Conservation (phyloP, 495 filamentous ascomycete genomes). For the Rhypophila decipiens region DNA sequence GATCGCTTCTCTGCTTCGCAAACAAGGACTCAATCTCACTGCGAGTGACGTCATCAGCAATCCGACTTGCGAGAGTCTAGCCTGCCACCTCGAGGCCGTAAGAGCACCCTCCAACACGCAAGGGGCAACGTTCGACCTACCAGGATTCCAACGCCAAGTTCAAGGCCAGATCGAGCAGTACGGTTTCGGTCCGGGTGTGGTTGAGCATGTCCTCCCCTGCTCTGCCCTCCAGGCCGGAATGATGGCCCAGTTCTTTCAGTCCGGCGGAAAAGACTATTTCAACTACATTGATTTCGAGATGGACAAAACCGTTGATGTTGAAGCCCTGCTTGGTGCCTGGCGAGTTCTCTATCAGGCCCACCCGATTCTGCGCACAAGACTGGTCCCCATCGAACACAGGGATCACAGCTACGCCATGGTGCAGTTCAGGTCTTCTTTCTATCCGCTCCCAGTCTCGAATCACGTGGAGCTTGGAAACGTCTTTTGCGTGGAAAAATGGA, state of each 20-base stretch:
- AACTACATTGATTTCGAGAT: conserved; percentile 51
- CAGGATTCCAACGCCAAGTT: conserved; percentile 26
- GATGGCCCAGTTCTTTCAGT: conserved; percentile 53
- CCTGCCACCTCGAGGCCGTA: conserved; percentile 3
- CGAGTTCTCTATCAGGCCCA: conserved; percentile 38
- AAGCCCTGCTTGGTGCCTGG: conserved; percentile 51
- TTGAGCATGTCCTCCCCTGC: conserved; percentile 53
- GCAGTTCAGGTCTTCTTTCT: conserved; percentile 31
- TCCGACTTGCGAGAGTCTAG: conserved; percentile 39
- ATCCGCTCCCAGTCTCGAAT: neutral
- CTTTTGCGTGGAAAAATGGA: conserved; percentile 29
- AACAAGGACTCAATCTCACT: conserved; percentile 46
- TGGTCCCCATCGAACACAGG: conserved; percentile 53
- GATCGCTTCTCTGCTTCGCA: conserved; percentile 57
- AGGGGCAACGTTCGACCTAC: conserved; percentile 36
- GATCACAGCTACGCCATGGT: conserved; percentile 61
- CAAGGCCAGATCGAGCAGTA: conserved; percentile 14
- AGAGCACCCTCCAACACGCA: neutral
- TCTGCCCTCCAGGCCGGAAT: conserved; percentile 60
- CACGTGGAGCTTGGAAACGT: neutral
- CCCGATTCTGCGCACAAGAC: conserved; percentile 69
- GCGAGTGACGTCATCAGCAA: conserved; percentile 65
- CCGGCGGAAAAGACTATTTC: conserved; percentile 52
- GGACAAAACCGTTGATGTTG: conserved; percentile 3
- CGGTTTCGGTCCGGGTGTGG: neutral